These are phyloP conservation scores for Tribonema minus DNA, from an alignment of 108 stramenopile genomes.

Conservation along the genomic window DNA sequence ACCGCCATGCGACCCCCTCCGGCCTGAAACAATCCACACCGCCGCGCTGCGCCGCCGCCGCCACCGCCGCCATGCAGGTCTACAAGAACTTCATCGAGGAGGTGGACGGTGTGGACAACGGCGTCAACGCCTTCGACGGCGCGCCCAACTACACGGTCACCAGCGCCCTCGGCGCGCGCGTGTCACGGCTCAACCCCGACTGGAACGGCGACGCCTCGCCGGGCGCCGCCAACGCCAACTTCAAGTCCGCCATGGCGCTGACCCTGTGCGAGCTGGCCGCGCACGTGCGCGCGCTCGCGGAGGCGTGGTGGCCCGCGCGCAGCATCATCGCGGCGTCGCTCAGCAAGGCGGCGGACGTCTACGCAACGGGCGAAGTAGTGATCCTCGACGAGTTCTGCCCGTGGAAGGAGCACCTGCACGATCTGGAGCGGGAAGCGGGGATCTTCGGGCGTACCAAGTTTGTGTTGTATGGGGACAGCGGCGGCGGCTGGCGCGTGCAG, in stretches of 20 bases:
- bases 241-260: constrained; percentile 75
- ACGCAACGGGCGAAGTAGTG: constrained; percentile 62
- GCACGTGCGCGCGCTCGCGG: constrained; percentile 70
- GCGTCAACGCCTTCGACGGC: constrained; percentile 70
- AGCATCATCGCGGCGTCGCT: constrained; percentile 75
- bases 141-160: constrained; percentile 69
- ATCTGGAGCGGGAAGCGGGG: constrained; percentile 69
- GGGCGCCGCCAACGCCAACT: constrained; percentile 67
- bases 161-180: constrained; percentile 77
- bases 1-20: too few species aligned
- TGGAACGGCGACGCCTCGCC: constrained; percentile 78
- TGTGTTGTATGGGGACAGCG: constrained; percentile 84
- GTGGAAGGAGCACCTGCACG: constrained; percentile 87
- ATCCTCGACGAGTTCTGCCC: constrained; percentile 74
- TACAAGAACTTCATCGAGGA: constrained; percentile 84
- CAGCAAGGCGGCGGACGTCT: constrained; percentile 58
- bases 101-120: constrained; percentile 98
- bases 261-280: constrained; percentile 79
- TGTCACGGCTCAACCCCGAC: constrained; percentile 76
- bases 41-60: too few species aligned
- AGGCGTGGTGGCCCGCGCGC: constrained; percentile 83
- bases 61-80: too few species aligned
- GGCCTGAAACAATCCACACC: too few species aligned
- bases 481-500: constrained; percentile 94
- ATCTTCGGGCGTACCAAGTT: constrained; percentile 64